Evolutionary conservation across 176 grass and related monocot species (phyloP), one percentile per base, ranked within the genome.

Genomic region (Oryza nivara): DNA sequence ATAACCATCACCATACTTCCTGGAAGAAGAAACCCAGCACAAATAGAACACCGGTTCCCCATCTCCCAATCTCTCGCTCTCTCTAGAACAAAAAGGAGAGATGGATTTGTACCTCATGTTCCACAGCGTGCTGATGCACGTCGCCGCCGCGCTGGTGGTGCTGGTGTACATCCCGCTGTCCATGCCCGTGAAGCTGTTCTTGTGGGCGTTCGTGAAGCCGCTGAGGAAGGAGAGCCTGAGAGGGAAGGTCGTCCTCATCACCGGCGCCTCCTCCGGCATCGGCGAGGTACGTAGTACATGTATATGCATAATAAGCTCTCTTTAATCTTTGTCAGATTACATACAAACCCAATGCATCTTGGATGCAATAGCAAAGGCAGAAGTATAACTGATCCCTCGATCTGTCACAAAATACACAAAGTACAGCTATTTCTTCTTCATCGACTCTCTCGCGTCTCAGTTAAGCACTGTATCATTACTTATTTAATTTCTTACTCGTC

Each of bases 251-350:
- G 88, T 86, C 45, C 84, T 90, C 16, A 90, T 93, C 88, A 93
- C 85, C 22, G 88, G 92, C 15, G 88, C 86, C 5, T 90, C 91
- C 52, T 93, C 92, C n/a, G 92, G 88, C 82, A 88, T 93, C 56
- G 88, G 92, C 52, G 88, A 91, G 91, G 91, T 92, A 49, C 58
- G 4, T 1, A 6, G 41, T 0, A 0, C 1, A 23, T 23, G 9
- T 19, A 23, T 23, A 35, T 30, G 2, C 30, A 32, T 32, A 32
- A 32, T 32, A 19, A 54, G 15, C 16, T 54, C 16, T 56, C 16
- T 56, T 19, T 7, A 56, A 19, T 56, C 51, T 15, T 56, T 56
- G 1, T 56, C 16, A 19, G 51, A 56, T 5, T 19, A 17, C 4
- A 56, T 1, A 19, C 5, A 19, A 56, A 56, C 15, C 19, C 1